Evolutionary conservation across 2,329 filamentous ascomycete species (phyloP).

Genomic region (Neocatenulostroma microsporum): DNA sequence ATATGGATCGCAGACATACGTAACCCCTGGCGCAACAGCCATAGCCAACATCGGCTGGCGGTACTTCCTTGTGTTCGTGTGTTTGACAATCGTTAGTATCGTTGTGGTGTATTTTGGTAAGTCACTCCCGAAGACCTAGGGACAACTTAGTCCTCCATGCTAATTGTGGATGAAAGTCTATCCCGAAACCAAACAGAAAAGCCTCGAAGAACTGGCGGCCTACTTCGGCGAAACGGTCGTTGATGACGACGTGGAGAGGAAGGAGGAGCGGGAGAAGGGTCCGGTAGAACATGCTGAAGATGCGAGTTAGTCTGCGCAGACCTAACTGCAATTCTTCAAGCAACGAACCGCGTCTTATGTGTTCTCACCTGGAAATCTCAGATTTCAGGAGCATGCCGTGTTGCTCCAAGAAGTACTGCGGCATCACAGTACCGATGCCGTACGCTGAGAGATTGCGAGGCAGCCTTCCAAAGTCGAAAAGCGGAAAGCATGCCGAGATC

Average conservation of each 20-base stretch:
- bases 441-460: no score
- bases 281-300: neutral
- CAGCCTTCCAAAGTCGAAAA: no score
- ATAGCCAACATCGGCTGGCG: conserved; percentile 2
- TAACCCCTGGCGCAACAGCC: conserved; percentile 5
- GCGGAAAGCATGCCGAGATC: no score
- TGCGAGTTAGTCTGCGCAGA: no score
- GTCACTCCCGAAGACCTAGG: neutral
- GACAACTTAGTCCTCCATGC: no score
- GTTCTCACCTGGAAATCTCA: no score
- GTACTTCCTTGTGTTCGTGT: conserved; percentile 2
- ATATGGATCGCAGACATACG: conserved; percentile 2
- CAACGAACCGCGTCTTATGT: no score
- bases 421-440: no score
- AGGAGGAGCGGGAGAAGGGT: conserved; percentile 1
- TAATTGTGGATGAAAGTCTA: no score
- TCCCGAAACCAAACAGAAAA: conserved; percentile 7
- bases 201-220: conserved; percentile 6
- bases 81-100: conserved; percentile 5
- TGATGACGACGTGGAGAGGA: conserved; percentile 1
- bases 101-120: conserved; percentile 6
- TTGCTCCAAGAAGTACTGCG: no score
- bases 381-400: no score
- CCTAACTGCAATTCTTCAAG: no score
- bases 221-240: conserved; percentile 9